phyloP scores from a whole-genome alignment of 73 alveolate species.

The Paramecium sexaurelia region DNA sequence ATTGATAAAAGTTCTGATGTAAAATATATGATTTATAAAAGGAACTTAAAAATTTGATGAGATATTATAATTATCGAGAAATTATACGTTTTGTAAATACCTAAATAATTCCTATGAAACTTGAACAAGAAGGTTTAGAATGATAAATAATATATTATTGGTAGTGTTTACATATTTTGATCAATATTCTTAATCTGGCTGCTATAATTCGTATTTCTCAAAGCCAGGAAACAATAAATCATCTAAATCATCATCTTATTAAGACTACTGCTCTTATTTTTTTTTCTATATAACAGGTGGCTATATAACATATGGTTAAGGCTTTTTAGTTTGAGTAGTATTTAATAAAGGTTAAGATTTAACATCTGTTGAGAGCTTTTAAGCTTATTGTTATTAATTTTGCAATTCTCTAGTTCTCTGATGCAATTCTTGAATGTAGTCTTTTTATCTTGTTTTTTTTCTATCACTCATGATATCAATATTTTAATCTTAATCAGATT shows the following conservation, averaged over 20 bases:
- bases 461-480: background rate
- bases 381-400: background rate
- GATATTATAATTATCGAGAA: slow-evolving; percentile 42
- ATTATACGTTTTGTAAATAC: background rate
- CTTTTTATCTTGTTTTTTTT: background rate
- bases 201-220: background rate
- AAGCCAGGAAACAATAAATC: slow-evolving; percentile 57
- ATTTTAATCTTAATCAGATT: background rate
- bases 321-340: background rate
- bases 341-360: background rate
- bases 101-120: background rate
- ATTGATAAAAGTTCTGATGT: slow-evolving; percentile 36
- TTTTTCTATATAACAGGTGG: background rate
- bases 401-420: background rate
- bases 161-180: background rate
- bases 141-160: background rate
- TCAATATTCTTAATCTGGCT: slow-evolving; percentile 9
- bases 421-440: slow-evolving; percentile 13
- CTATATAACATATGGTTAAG: background rate
- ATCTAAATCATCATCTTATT: slow-evolving; percentile 32
- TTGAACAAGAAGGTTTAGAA: background rate
- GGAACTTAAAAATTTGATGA: slow-evolving; percentile 32
- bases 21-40: background rate
- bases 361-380: background rate
- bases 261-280: background rate